These are phyloP conservation scores for Hypoxylon sp. DNA, from an alignment of 2,329 filamentous ascomycete genomes.

Conservation along the genomic window DNA sequence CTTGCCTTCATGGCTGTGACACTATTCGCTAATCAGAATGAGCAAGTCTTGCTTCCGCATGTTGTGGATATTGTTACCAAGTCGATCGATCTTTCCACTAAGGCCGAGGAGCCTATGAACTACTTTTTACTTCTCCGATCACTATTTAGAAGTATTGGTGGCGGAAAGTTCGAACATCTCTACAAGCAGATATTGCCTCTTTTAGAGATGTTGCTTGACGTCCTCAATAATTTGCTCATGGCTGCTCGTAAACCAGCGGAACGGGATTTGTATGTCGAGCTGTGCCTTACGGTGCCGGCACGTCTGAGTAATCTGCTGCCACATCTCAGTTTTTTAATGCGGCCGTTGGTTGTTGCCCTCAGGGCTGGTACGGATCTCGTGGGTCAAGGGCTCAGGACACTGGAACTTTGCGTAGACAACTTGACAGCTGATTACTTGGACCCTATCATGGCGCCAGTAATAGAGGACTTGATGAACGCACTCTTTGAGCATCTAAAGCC, in stretches of 20 bases:
- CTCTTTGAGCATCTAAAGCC: conserved; percentile 96
- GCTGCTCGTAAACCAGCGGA: conserved; percentile 92
- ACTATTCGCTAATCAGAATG: conserved; percentile 93
- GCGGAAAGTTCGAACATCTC: conserved; percentile 95
- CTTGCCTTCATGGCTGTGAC: conserved; percentile 99
- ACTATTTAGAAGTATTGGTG: conserved; percentile 95
- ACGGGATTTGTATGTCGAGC: conserved; percentile 95
- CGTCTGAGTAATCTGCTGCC: conserved; percentile 94
- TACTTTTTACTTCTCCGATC: conserved; percentile 95
- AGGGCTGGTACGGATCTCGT: conserved; percentile 93
- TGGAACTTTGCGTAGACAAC: conserved; percentile 98
- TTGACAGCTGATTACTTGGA: conserved; percentile 97
- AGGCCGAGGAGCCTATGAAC: conserved; percentile 97
- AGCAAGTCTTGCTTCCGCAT: conserved; percentile 94
- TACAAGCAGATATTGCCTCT: conserved; percentile 98
- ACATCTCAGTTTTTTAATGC: conserved; percentile 96
- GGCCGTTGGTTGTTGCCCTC: conserved; percentile 94
- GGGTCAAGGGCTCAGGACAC: conserved; percentile 90
- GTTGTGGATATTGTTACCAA: conserved; percentile 98
- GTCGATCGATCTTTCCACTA: conserved; percentile 95
- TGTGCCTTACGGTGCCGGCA: conserved; percentile 96
- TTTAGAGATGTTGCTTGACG: conserved; percentile 96
- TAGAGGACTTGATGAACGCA: conserved; percentile 98
- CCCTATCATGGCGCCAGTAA: conserved; percentile 98
- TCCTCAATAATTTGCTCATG: conserved; percentile 93